These are phyloP conservation scores for Ostreobium quekettii DNA, from an alignment of 139 green algal genomes.

Conservation along the genomic window DNA sequence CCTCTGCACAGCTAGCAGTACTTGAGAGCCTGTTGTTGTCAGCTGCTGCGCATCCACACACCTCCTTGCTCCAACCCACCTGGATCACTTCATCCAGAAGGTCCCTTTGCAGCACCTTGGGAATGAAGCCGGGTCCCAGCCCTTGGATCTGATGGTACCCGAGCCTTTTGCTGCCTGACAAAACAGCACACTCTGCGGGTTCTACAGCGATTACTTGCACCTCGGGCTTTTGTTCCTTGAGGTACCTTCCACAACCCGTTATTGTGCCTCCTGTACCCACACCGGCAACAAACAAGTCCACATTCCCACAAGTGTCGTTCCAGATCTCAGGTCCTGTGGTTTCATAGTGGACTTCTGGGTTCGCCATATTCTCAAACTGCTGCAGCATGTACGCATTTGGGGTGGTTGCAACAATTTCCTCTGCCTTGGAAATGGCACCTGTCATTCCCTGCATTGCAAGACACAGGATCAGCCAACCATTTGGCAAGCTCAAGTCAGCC, in stretches of 20 bases:
- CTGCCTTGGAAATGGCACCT: constrained; percentile 80
- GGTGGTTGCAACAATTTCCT: constrained; percentile 63
- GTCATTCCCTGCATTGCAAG: constrained; percentile 69
- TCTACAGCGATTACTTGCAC: constrained; percentile 89
- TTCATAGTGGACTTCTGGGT: constrained; percentile 56
- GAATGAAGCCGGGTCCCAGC: constrained; percentile 78
- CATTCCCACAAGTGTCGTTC: constrained; percentile 60
- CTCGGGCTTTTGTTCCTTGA: constrained; percentile 78
- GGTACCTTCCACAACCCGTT: constrained; percentile 69
- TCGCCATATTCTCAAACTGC: constrained; percentile 97
- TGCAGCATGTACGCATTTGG: constrained; percentile 80
- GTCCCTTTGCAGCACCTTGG: constrained; percentile 54
- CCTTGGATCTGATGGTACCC: constrained; percentile 93
- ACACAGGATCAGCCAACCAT: no score
- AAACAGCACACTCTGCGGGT: constrained; percentile 79
- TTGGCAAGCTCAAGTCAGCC: no score
- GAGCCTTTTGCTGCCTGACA: constrained; percentile 71
- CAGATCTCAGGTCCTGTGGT: constrained; percentile 91
- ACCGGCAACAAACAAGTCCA: constrained; percentile 90
- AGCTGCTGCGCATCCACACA: no score
- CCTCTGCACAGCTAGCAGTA: no score
- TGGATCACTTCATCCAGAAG: constrained; percentile 72
- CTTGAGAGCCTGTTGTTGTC: no score
- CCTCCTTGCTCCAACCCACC: no score
- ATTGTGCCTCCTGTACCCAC: constrained; percentile 98